A percentile compares a stretch with the other conserved stretches of the same genome.
Evolutionary conservation across 306 rosid genomes (phyloP).

Genomic region (Hippophae tibetana): DNA sequence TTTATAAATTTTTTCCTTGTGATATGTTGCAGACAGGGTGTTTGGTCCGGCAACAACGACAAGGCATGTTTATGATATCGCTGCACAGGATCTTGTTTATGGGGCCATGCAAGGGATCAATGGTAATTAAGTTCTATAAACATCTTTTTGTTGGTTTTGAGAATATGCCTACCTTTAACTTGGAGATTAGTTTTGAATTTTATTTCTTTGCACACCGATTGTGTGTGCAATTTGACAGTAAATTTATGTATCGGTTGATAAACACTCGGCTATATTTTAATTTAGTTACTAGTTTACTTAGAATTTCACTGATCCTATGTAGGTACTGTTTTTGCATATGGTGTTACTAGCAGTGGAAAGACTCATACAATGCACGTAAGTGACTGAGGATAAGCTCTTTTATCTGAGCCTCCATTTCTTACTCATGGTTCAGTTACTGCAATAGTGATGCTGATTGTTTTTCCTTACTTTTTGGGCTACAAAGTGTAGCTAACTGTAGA

Average conservation of each 20-base stretch:
- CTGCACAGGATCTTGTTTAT: constrained; percentile 81
- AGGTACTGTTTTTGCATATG: constrained; percentile 92
- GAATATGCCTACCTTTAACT: too few species aligned
- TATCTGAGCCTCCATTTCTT: background rate
- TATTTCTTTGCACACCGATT: background rate
- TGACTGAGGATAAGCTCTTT: constrained; percentile 6
- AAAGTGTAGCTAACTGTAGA: too few species aligned
- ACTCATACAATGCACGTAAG: constrained; percentile 95
- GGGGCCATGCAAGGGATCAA: constrained; percentile 98
- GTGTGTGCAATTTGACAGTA: background rate
- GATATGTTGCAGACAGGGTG: constrained; percentile 60
- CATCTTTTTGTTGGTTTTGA: too few species aligned
- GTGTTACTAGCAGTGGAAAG: constrained; percentile 90
- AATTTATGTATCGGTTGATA: background rate
- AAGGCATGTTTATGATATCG: constrained; percentile 92
- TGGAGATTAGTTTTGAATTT: background rate
- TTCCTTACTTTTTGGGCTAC: background rate
- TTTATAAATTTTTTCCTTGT: constrained; percentile 13
- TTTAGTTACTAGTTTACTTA: constrained; percentile 4
- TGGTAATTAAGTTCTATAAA: constrained; percentile 40
- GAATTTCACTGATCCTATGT: constrained; percentile 20
- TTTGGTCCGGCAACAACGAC: constrained; percentile 99
- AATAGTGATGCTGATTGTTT: background rate
- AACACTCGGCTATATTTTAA: too few species aligned
- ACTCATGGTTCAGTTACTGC: background rate